A percentile compares a stretch with the other conserved stretches of the same genome.
These are phyloP conservation scores for Pleurotus salmoneostramineus DNA, from an alignment of 768 basidiomycete species.

Conservation along the genomic window DNA sequence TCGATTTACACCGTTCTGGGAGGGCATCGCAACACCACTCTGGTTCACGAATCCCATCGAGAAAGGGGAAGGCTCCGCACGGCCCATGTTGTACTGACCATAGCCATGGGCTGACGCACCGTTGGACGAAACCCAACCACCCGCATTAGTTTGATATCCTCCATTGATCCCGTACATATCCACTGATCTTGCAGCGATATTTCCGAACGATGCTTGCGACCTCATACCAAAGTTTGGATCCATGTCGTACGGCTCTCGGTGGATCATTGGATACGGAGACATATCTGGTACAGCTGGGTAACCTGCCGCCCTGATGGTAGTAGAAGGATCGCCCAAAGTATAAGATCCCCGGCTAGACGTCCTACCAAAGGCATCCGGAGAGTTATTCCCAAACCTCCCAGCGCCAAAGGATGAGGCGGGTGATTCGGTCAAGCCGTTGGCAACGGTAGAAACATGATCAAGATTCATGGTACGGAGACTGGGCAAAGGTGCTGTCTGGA, in stretches of 20 bases:
- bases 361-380: slow-evolving; percentile 64
- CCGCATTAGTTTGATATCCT: slow-evolving; percentile 8
- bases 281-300: slow-evolving; percentile 20
- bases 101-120: slow-evolving; percentile 12
- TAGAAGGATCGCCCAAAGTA: slow-evolving; percentile 28
- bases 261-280: slow-evolving; percentile 23
- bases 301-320: slow-evolving; percentile 25
- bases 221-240: slow-evolving; percentile 31
- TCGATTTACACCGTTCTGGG: neutral
- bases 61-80: neutral
- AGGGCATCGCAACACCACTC: neutral
- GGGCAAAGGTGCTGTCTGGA: slow-evolving; percentile 65
- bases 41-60: neutral
- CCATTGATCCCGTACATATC: slow-evolving; percentile 22
- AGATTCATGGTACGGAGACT: slow-evolving; percentile 59
- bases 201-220: slow-evolving; percentile 21
- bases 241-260: slow-evolving; percentile 30
- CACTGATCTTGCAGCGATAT: slow-evolving; percentile 24
- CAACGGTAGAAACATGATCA: slow-evolving; percentile 52
- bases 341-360: slow-evolving; percentile 30
- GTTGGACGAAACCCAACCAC: slow-evolving; percentile 25
- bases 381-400: slow-evolving; percentile 58
- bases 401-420: slow-evolving; percentile 70
- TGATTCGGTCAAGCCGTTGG: slow-evolving; percentile 61
- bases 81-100: neutral